Percentiles rank a stretch among this genome's conserved stretches.
Evolutionary conservation across 2,329 filamentous ascomycete genomes (phyloP).

Genomic region (Penicillium hordei): DNA sequence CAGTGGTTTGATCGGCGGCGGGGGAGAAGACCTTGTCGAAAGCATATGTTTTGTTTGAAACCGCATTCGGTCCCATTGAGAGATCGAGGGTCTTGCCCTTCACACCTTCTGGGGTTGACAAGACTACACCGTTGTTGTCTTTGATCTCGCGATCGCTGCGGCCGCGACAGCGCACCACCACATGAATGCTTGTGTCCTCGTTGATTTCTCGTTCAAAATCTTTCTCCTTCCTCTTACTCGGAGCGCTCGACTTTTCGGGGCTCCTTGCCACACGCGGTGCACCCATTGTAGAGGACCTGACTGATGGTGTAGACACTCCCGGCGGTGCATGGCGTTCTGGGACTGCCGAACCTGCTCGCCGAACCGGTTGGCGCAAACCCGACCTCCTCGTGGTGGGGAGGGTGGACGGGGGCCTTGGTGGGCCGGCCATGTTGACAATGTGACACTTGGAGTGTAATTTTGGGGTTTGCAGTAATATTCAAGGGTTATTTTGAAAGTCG

Average conservation of each 20-base stretch:
- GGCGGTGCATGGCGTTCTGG: slow-evolving; percentile 65
- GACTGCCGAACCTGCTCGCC: slow-evolving; percentile 54
- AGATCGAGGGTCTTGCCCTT: slow-evolving; percentile 81
- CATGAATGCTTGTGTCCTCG: slow-evolving; percentile 95
- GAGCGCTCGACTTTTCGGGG: slow-evolving; percentile 51
- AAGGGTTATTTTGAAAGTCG: not conserved
- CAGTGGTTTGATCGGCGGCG: slow-evolving; percentile 87
- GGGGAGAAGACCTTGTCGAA: slow-evolving; percentile 98
- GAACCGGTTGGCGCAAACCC: slow-evolving; percentile 52
- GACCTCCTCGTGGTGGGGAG: slow-evolving; percentile 51
- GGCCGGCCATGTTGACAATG: slow-evolving; percentile 52
- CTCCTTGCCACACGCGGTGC: slow-evolving; percentile 42
- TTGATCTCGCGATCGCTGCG: slow-evolving; percentile 88
- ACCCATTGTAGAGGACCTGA: slow-evolving; percentile 55
- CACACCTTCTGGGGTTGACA: slow-evolving; percentile 75
- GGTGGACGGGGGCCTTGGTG: slow-evolving; percentile 51
- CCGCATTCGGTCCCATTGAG: slow-evolving; percentile 85
- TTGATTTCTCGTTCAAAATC: slow-evolving; percentile 71
- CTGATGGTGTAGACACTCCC: slow-evolving; percentile 68
- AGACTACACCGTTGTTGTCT: slow-evolving; percentile 92
- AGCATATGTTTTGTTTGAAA: slow-evolving; percentile 94
- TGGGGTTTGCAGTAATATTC: not conserved
- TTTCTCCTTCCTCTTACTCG: slow-evolving; percentile 80
- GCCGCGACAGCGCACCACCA: slow-evolving; percentile 90
- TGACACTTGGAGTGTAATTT: not conserved